A percentile compares a stretch with the other conserved stretches of the same genome.
Evolutionary conservation across 495 filamentous ascomycete species (phyloP).

Genomic region (Penicillium paxilli): DNA sequence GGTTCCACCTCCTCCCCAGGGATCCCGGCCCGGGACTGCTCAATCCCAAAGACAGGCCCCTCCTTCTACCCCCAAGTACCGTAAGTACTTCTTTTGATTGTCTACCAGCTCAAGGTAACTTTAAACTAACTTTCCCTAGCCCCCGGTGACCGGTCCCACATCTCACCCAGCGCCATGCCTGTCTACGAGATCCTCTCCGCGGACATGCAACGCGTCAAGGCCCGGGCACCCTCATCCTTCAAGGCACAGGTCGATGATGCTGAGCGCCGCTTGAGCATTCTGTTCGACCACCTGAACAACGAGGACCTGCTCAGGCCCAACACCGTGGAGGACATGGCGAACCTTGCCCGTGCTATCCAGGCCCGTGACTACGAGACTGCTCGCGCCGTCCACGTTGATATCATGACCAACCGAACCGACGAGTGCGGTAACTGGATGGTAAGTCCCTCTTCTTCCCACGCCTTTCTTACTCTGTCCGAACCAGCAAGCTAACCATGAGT

Average conservation of each 20-base stretch:
- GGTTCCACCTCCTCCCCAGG: conserved; percentile 33
- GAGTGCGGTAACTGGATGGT: conserved; percentile 98
- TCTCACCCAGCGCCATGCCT: conserved; percentile 70
- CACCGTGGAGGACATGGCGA: conserved; percentile 69
- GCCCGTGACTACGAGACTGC: conserved; percentile 76
- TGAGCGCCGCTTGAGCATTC: conserved; percentile 82
- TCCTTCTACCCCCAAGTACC: conserved; percentile 63
- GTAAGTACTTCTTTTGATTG: conserved; percentile 42
- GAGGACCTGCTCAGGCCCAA: conserved; percentile 82
- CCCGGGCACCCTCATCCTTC: conserved; percentile 77
- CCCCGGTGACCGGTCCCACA: conserved; percentile 86
- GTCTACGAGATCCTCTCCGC: conserved; percentile 77
- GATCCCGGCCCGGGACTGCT: conserved; percentile 53
- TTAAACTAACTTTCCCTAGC: conserved; percentile 40
- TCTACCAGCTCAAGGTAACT: conserved; percentile 7
- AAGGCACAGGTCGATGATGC: conserved; percentile 86
- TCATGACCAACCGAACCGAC: conserved; percentile 77
- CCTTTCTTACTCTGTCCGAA: not conserved
- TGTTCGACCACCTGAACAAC: conserved; percentile 97
- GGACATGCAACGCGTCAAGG: conserved; percentile 86
- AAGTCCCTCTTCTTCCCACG: conserved; percentile 34
- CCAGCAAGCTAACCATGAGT: conserved; percentile 12
- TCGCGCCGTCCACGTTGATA: conserved; percentile 70
- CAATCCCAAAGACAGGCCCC: conserved; percentile 47
- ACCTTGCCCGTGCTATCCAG: conserved; percentile 67